Percentiles rank a stretch among this genome's conserved stretches.
phyloP scores from a whole-genome alignment of 805 yeast species.

The Yamadazyma akitaensis region DNA sequence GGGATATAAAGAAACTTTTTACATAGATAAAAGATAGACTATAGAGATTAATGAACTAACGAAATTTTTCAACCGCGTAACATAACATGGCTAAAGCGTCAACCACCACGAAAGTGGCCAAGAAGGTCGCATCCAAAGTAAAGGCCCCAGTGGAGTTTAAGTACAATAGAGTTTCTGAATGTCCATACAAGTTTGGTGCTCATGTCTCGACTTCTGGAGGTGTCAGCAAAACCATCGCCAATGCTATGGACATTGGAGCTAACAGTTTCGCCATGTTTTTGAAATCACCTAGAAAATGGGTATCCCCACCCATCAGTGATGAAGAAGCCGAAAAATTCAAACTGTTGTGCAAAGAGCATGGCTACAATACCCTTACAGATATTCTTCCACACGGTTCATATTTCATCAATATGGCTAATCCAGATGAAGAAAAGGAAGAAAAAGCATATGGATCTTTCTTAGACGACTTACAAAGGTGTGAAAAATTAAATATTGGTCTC shows the following conservation, averaged over 20 bases:
- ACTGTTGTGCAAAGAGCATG: constrained; percentile 55
- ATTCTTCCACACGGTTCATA: constrained; percentile 94
- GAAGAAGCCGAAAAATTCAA: constrained; percentile 69
- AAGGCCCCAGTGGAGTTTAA: constrained; percentile 13
- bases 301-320: constrained; percentile 66
- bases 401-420: constrained; percentile 88
- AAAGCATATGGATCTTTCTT: constrained; percentile 75
- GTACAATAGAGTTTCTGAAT: constrained; percentile 14
- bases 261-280: constrained; percentile 88
- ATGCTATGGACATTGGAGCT: constrained; percentile 52
- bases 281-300: constrained; percentile 91
- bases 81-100: not conserved
- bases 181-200: constrained; percentile 67
- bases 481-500: constrained; percentile 73
- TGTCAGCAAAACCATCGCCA: constrained; percentile 61
- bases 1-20: not conserved
- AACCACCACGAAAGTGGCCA: constrained; percentile 5
- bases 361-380: constrained; percentile 73
- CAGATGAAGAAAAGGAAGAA: constrained; percentile 72
- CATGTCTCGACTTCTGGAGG: constrained; percentile 87
- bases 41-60: not conserved
- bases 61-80: not conserved
- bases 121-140: constrained; percentile 3
- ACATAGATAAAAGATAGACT: not conserved
- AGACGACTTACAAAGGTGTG: constrained; percentile 88